phyloP scores from a whole-genome alignment of 306 rosid species.

The Glycine soja region DNA sequence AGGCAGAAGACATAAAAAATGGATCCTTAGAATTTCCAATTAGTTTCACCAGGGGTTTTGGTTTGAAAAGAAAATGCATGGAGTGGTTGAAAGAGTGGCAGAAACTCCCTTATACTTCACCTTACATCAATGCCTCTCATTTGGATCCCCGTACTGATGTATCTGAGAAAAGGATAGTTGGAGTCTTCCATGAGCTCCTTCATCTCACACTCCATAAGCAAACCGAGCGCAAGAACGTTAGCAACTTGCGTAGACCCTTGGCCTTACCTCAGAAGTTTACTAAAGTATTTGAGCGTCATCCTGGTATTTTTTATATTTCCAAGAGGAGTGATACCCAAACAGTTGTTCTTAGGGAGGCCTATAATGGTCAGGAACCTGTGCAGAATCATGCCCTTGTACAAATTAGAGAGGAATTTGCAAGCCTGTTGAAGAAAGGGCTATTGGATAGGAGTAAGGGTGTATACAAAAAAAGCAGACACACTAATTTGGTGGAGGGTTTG shows the following conservation, averaged over 20 bases:
- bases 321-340: constrained; percentile 80
- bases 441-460: constrained; percentile 74
- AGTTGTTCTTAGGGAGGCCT: constrained; percentile 79
- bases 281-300: constrained; percentile 93
- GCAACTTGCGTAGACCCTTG: constrained; percentile 81
- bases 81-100: constrained; percentile 95
- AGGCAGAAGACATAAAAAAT: constrained; percentile 58
- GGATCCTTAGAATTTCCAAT: constrained; percentile 77
- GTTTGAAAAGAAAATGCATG: constrained; percentile 83
- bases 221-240: constrained; percentile 86
- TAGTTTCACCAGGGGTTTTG: constrained; percentile 88
- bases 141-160: constrained; percentile 88
- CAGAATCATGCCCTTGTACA: constrained; percentile 68
- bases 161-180: constrained; percentile 92
- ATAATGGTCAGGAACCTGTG: constrained; percentile 60
- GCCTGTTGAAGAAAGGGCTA: constrained; percentile 62
- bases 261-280: constrained; percentile 88
- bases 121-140: constrained; percentile 67
- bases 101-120: constrained; percentile 85
- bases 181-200: constrained; percentile 91
- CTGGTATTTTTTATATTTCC: constrained; percentile 85
- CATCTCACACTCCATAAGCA: constrained; percentile 80
- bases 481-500: constrained; percentile 37
- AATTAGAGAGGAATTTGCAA: constrained; percentile 68
- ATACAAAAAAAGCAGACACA: constrained; percentile 52